phyloP scores from a whole-genome alignment of 176 grass and related monocot genomes.

The Bolboschoenus planiculmis region DNA sequence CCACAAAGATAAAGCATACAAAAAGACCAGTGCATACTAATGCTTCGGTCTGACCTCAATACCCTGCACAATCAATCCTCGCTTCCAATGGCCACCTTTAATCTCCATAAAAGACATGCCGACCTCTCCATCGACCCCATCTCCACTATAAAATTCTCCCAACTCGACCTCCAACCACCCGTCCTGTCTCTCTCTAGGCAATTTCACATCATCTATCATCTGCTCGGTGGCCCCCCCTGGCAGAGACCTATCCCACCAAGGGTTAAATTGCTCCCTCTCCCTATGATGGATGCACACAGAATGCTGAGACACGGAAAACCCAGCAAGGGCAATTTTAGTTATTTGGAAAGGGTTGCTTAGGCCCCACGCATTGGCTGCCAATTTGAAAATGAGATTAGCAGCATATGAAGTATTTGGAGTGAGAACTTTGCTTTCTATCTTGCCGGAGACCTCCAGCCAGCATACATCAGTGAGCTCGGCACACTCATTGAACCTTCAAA shows the following conservation, averaged over 20 bases:
- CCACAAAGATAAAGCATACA: not conserved
- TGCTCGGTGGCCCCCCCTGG: not conserved
- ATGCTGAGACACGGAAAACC: not conserved
- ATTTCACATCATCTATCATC: not conserved
- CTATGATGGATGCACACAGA: not conserved
- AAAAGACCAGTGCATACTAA: not conserved
- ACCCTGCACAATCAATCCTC: constrained; percentile 55
- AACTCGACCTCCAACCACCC: constrained; percentile 4
- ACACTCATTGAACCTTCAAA: constrained; percentile 31
- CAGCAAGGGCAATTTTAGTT: not conserved
- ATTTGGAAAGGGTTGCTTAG: constrained; percentile 1
- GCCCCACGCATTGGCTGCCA: not conserved
- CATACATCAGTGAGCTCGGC: constrained; percentile 40
- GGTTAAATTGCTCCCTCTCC: not conserved
- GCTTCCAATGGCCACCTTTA: constrained; percentile 43
- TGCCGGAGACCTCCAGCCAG: constrained; percentile 54
- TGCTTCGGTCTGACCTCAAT: constrained; percentile 59
- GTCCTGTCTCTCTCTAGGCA: not conserved
- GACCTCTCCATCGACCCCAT: constrained; percentile 22
- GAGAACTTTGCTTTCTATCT: constrained; percentile 41
- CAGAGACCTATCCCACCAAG: not conserved
- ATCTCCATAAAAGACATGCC: constrained; percentile 35
- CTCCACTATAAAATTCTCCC: not conserved
- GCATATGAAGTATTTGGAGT: constrained; percentile 28
- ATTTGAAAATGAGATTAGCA: constrained; percentile 48